These are phyloP conservation scores for Macrolepiota dolichaula DNA, from an alignment of 768 basidiomycete species.

Conservation along the genomic window DNA sequence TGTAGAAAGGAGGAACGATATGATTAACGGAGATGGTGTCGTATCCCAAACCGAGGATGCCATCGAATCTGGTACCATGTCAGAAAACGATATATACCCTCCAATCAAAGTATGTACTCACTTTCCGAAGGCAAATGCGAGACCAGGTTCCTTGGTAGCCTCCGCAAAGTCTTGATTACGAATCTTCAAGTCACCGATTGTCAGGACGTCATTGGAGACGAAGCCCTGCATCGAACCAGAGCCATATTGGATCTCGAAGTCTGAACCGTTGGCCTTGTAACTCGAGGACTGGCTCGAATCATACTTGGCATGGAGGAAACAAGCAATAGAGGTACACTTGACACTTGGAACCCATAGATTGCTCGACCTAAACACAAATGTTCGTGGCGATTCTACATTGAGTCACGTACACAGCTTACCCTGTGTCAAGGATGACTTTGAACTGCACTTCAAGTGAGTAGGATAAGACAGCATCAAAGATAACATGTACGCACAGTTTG, in stretches of 20 bases:
- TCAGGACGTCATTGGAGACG: conserved; percentile 78
- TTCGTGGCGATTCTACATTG: neutral
- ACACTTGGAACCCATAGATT: conserved; percentile 93
- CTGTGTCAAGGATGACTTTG: conserved; percentile 95
- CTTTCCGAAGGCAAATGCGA: conserved; percentile 97
- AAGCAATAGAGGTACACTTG: conserved; percentile 83
- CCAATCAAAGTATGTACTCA: conserved; percentile 35
- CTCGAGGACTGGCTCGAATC: conserved; percentile 75
- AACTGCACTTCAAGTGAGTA: conserved; percentile 42
- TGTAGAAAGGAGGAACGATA: conserved; percentile 92
- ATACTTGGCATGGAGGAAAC: conserved; percentile 94
- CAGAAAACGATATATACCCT: neutral
- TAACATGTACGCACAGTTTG: conserved; percentile 54
- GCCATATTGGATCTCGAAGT: conserved; percentile 91
- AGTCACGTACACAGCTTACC: conserved; percentile 34
- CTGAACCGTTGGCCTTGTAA: conserved; percentile 85
- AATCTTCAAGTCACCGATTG: conserved; percentile 81
- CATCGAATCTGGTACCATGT: conserved; percentile 70
- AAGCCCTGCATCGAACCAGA: conserved; percentile 97
- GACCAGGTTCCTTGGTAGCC: conserved; percentile 92
- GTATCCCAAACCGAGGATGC: conserved; percentile 91
- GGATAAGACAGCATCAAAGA: neutral
- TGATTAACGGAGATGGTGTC: conserved; percentile 94
- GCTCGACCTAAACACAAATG: conserved; percentile 52
- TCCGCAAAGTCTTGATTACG: conserved; percentile 87